Percentiles rank a stretch among this genome's conserved stretches.
These are phyloP conservation scores for Mycena sanguinolenta DNA, from an alignment of 768 basidiomycete genomes.

Conservation along the genomic window DNA sequence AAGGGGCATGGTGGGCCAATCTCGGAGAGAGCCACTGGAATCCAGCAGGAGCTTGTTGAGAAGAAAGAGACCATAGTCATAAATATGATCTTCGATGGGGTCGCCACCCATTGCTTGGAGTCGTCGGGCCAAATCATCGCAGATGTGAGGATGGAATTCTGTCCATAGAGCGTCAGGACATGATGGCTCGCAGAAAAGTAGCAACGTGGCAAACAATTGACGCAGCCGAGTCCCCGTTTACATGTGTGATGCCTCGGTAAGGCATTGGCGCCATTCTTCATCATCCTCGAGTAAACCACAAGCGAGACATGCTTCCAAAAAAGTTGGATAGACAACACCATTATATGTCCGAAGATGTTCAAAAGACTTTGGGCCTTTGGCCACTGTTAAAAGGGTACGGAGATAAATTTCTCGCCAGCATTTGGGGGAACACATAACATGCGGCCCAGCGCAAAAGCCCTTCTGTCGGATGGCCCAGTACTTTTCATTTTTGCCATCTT, in stretches of 20 bases:
- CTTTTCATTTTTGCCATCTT: slow-evolving; percentile 24
- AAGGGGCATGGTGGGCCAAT: too few species aligned
- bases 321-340: slow-evolving; percentile 44
- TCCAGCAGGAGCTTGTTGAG: too few species aligned
- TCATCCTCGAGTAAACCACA: slow-evolving; percentile 62
- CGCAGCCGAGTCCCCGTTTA: background rate
- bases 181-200: too few species aligned
- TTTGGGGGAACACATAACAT: slow-evolving; percentile 48
- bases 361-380: slow-evolving; percentile 50
- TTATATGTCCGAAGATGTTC: slow-evolving; percentile 42
- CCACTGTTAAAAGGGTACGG: slow-evolving; percentile 51
- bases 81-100: too few species aligned
- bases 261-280: slow-evolving; percentile 57
- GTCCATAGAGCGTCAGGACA: too few species aligned
- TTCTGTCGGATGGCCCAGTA: slow-evolving; percentile 24
- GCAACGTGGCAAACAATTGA: too few species aligned
- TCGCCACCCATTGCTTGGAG: too few species aligned
- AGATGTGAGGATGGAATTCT: too few species aligned
- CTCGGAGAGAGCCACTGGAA: too few species aligned
- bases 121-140: too few species aligned
- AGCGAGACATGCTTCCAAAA: slow-evolving; percentile 56
- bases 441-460: slow-evolving; percentile 44
- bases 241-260: slow-evolving; percentile 56
- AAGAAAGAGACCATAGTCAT: too few species aligned
- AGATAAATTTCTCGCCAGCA: slow-evolving; percentile 55